Evolutionary conservation across 2,329 filamentous ascomycete genomes (phyloP), one percentile per base, ranked within the genome.

Genomic region (Stachybotrys elegans): DNA sequence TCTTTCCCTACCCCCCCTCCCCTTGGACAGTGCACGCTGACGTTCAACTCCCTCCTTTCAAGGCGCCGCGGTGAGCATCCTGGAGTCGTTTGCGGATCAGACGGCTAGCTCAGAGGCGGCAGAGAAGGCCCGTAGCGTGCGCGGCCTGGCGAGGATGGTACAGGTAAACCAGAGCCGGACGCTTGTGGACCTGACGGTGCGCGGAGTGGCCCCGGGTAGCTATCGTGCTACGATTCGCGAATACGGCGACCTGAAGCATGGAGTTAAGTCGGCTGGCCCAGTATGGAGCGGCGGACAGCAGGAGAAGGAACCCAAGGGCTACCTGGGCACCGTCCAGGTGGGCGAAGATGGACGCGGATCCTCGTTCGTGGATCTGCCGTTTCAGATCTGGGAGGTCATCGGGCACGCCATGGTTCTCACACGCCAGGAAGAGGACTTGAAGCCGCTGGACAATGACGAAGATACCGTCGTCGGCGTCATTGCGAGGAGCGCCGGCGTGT

Each of bases 331-430:
- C 2, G 73, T 98, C 12, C 73, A 86, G 48, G 84, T 98, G 27
- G 84, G 81, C 45, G 71, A 82, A 57, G 78, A 85, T 58, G 90
- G 93, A 11, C 77, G 83, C 22, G 92, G 90, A 6, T 82, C 80
- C 52, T 81, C 84, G 13, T 95, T 97, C 63, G 60, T 95, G 50
- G 89, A 95, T 60, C 83, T 81, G 51, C 78, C 82, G 0, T 83
- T 97, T 48, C 83, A 92, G 62, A 84, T 97, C 42, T 97, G 92
- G 93, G 92, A 98, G 68, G 78, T 95, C 63, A 95, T 97, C 65
- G 93, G 93, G 22, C 84, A 91, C 60, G 90, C 90, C 57, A 86
- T 98, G 73, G 86, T 95, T 37, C 81, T 97, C 40, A 86, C 88
- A 36, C 83, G 62, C 48, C 73, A 82, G 64, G 70, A 79, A 46